Base-by-base conservation (phyloP, 257 asterid species). In the Fraxinus pennsylvanica region DNA sequence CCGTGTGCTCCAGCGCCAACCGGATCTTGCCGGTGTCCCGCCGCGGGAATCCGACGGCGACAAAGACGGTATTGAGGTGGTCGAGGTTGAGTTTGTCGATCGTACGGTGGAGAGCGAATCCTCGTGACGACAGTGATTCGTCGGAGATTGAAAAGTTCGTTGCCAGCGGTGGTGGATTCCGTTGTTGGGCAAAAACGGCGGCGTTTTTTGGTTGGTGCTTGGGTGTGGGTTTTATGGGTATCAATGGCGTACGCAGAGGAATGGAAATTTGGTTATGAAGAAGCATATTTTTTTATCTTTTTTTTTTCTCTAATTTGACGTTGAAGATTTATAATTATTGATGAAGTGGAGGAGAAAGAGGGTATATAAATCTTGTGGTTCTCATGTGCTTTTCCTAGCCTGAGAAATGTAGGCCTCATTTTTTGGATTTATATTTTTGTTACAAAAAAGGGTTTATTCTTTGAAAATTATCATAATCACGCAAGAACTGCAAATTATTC, bases 11-110 rank as follows among this genome's bases (percentile, higher is more conserved):
- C 86, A 95, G 75, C 0, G 99, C 99, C n/a, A 87, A n/a, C 10
- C 90, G 96, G 75, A 93, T 86, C 87, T 89, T 88, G 0, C 84
- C 87, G 61, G 93, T 87, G 87, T 95, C 97, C 10, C 99, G 92
- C 1, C 87, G 83, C 14, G 99, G 98, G 80, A 95, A 95, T 1
- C 99, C 98, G 13, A 95, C 98, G 69, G 98, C 91, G 0, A 87
- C 91, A 82, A 95, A 95, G 52, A 91, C 87, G 21, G 94, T 82
- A 79, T 95, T 93, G 61, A 95, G 97, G 75, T 91, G 94, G 83
- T 93, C 94, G 50, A 95, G 93, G 91, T 93, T 83, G 47, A 95
- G 91, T 41, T 82, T 33, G 14, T 79, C 82, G 85, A 82, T 38
- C 3, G 90, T 80, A 70, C 89, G 89, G 90, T 93, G 96, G 88